Conservation (phyloP, 1,139 yeast genomes). For the Nakaseomyces delphensis region DNA sequence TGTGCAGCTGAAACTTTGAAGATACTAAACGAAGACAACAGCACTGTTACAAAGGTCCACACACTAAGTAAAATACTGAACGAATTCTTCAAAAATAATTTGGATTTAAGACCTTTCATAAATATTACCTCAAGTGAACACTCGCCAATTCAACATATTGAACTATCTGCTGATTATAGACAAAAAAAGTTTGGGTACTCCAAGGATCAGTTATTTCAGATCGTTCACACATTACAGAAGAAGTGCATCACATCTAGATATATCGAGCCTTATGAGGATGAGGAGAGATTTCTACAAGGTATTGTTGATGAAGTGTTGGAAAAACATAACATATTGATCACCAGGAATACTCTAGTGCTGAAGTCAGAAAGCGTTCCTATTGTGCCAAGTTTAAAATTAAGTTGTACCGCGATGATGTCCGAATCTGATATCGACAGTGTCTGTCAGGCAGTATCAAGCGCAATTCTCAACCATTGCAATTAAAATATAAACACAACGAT, state of each 20-base stretch:
- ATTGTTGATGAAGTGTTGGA: slow-evolving; percentile 48
- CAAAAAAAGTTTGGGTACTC: slow-evolving; percentile 22
- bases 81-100: slow-evolving; percentile 32
- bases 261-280: slow-evolving; percentile 44
- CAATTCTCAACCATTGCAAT: slow-evolving; percentile 1
- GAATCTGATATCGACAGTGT: slow-evolving; percentile 41
- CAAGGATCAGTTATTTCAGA: slow-evolving; percentile 24
- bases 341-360: slow-evolving; percentile 60
- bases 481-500: not conserved
- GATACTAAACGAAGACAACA: slow-evolving; percentile 35
- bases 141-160: slow-evolving; percentile 63
- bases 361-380: slow-evolving; percentile 73
- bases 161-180: slow-evolving; percentile 38
- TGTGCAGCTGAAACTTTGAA: slow-evolving; percentile 57
- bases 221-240: slow-evolving; percentile 24
- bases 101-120: slow-evolving; percentile 34
- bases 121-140: slow-evolving; percentile 47
- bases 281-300: slow-evolving; percentile 53
- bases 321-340: slow-evolving; percentile 49
- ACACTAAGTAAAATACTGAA: slow-evolving; percentile 34
- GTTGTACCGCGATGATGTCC: slow-evolving; percentile 48
- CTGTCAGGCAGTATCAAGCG: slow-evolving; percentile 8
- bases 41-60: slow-evolving; percentile 32
- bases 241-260: slow-evolving; percentile 29
- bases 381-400: slow-evolving; percentile 60